Evolutionary conservation across 805 yeast species (phyloP).

Genomic region (Grigorovia transvaalensis): DNA sequence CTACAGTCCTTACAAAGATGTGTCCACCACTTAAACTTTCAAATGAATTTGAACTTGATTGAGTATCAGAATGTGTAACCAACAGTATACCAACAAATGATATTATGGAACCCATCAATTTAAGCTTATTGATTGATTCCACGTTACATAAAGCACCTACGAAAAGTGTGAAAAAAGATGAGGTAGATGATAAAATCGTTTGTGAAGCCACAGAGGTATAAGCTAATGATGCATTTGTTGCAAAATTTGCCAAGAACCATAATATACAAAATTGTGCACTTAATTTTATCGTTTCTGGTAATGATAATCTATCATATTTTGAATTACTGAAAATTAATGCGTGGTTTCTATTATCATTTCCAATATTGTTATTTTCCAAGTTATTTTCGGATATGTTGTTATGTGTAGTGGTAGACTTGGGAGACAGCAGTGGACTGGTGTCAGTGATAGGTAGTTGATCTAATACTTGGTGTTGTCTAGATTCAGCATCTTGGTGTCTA

Average conservation of each 20-base stretch:
- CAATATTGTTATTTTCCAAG: background rate
- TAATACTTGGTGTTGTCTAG: background rate
- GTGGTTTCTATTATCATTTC: background rate
- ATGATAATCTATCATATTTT: constrained; percentile 14
- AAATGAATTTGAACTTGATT: constrained; percentile 20
- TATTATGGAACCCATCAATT: constrained; percentile 57
- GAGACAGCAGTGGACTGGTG: constrained; percentile 1
- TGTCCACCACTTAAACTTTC: background rate
- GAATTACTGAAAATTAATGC: background rate
- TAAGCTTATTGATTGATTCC: constrained; percentile 55
- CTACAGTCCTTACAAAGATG: background rate
- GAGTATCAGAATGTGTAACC: constrained; percentile 57
- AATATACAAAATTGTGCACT: constrained; percentile 75
- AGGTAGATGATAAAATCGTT: constrained; percentile 84
- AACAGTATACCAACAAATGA: constrained; percentile 72
- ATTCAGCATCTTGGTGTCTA: background rate
- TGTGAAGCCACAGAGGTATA: constrained; percentile 92
- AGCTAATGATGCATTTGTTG: constrained; percentile 76
- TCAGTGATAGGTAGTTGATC: background rate
- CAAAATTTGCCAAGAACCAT: constrained; percentile 86
- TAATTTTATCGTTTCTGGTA: constrained; percentile 58
- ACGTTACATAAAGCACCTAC: constrained; percentile 66
- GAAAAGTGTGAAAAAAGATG: constrained; percentile 83
- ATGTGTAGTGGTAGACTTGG: background rate
- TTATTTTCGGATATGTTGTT: background rate